These are phyloP conservation scores for Cryphonectria japonica DNA, from an alignment of 2,329 filamentous ascomycete species.

Conservation along the genomic window DNA sequence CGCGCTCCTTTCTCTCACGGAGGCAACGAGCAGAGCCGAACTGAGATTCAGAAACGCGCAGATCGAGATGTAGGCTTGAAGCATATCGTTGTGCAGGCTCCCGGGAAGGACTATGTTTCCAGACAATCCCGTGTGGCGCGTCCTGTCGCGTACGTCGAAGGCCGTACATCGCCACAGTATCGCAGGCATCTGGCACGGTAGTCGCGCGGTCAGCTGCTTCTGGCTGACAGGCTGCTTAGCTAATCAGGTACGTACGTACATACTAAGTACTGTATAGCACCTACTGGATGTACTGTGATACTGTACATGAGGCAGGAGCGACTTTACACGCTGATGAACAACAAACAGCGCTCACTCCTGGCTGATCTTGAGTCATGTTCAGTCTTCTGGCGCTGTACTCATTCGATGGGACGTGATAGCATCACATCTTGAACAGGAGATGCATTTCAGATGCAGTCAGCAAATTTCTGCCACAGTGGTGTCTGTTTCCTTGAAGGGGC, in stretches of 20 bases:
- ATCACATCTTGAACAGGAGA: not conserved
- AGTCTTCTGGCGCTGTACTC: no score
- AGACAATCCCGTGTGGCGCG: no score
- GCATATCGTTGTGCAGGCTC: no score
- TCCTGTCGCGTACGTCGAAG: not conserved
- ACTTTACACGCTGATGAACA: no score
- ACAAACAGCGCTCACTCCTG: no score
- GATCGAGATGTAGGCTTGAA: no score
- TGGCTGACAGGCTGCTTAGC: not conserved
- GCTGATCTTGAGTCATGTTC: no score
- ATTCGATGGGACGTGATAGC: not conserved
- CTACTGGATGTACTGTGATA: not conserved
- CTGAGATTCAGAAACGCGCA: no score
- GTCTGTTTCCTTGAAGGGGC: not conserved
- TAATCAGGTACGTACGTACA: not conserved
- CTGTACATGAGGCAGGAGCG: not conserved
- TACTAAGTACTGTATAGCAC: not conserved
- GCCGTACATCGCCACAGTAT: not conserved
- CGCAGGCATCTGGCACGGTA: not conserved
- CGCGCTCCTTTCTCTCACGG: no score
- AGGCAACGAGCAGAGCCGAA: no score
- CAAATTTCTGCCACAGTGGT: not conserved
- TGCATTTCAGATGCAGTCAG: not conserved
- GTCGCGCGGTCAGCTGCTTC: slow-evolving; percentile 1
- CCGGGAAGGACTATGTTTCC: no score